Evolutionary conservation across 192 early-diverging fungal genomes (phyloP).

Genomic region (Mortierella antarctica): DNA sequence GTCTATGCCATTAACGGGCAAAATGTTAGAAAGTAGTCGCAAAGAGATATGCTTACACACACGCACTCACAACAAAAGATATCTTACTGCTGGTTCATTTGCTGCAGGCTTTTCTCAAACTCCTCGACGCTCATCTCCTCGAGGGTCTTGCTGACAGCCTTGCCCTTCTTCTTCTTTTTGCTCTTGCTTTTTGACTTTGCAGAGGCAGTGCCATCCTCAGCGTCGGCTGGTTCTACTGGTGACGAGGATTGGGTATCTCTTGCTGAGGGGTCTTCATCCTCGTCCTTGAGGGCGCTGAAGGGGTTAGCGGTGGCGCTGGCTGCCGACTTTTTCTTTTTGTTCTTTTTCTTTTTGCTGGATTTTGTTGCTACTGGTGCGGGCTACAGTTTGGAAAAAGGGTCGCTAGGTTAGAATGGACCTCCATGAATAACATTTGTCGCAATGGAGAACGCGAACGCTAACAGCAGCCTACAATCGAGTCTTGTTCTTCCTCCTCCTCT

Average conservation of each 20-base stretch:
- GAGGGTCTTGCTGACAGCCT: conserved; percentile 36
- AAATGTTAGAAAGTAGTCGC: not conserved
- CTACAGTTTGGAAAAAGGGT: conserved; percentile 2
- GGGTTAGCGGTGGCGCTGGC: conserved; percentile 30
- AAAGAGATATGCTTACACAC: not conserved
- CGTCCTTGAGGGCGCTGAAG: conserved; percentile 39
- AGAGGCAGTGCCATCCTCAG: not conserved
- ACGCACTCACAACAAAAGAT: not conserved
- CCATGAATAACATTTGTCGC: not conserved
- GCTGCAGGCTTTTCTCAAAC: conserved; percentile 70
- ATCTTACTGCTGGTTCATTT: conserved; percentile 69
- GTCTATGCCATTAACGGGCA: not conserved
- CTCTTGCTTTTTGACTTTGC: conserved; percentile 52
- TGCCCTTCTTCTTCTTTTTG: conserved; percentile 66
- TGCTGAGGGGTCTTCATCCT: not conserved
- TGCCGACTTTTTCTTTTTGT: conserved; percentile 66
- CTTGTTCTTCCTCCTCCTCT: conserved; percentile 23
- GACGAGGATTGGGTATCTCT: not conserved
- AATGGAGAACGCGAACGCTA: not conserved
- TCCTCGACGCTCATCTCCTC: conserved; percentile 71
- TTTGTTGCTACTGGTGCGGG: conserved; percentile 6
- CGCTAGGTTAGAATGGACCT: not conserved
- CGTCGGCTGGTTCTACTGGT: not conserved
- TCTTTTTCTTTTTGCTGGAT: conserved; percentile 58
- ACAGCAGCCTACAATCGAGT: not conserved